Base-by-base conservation (phyloP, 1,139 yeast species). In the Hyphopichia fennica region DNA sequence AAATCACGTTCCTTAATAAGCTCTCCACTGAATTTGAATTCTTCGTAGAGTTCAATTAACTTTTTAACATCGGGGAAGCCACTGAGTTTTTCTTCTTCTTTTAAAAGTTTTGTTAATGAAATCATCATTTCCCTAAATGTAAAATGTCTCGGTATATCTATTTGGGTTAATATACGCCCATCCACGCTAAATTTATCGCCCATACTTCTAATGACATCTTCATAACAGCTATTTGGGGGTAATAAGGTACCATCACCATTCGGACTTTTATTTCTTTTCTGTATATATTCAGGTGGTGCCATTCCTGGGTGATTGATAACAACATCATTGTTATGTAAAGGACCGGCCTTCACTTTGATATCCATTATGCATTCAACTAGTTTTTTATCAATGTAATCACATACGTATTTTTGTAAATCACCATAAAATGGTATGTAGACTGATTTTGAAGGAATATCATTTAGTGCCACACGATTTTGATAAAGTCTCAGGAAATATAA, bases 391-490 rank as follows among this genome's bases (percentile, higher is more conserved):
- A 52, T 60, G 63, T 63, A 41, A 42, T 56, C 43, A 64, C 72
- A 59, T 62, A 77, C 65, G 25, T 65, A 65, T 16, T 58, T 57
- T 0, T 93, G 89, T 41, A 87, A 65, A 58, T 88, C 96, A 33
- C 73, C 75, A 19, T 75, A 68, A 20, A 82, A 78, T 0, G 96
- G 95, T 17, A 89, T 72, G 58, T 87, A 89, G 18, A 67, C 62
- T 9, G 75, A 64, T 37, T 80, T 69, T 45, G 81, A 72, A 0
- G 97, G 97, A 16, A 90, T 86, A 49, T 85, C 95, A 45, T 81
- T 80, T 52, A 90, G 60, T 22, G 84, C 67, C 35, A 80, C 72
- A 44, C 84, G 70, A 39, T 77, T 73, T 34, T 79, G 75, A 45
- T 82, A 69, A n/a, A 88, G 64, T 45, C 97, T 60, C 48, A 68